A percentile compares a stretch with the other conserved stretches of the same genome.
Evolutionary conservation across 1,139 yeast genomes (phyloP).

Genomic region (Yamadazyma conglobata): DNA sequence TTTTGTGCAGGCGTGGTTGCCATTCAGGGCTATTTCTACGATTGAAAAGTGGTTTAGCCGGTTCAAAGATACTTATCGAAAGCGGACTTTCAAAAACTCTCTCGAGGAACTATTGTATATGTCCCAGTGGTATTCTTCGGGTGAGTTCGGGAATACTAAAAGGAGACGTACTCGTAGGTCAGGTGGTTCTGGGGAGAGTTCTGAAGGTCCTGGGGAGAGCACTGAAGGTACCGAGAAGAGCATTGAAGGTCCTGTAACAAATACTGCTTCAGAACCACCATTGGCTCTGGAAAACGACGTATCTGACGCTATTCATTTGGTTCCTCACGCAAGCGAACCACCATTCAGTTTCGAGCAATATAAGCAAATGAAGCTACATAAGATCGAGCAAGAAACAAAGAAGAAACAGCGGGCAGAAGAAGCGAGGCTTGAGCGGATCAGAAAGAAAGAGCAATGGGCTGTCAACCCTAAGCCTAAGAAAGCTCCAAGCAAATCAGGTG

Average conservation of each 20-base stretch:
- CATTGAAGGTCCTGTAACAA: too few relatives aligned
- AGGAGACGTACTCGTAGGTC: conserved; percentile 5
- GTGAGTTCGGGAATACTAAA: conserved; percentile 17
- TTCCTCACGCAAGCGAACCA: too few relatives aligned
- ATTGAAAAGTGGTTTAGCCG: conserved; percentile 20
- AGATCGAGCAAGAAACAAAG: conserved; percentile 7
- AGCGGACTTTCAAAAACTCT: conserved; percentile 23
- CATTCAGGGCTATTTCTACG: conserved; percentile 8
- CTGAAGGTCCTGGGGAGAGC: too few relatives aligned
- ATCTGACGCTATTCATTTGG: too few relatives aligned
- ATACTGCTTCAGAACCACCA: too few relatives aligned
- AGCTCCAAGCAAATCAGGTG: background rate
- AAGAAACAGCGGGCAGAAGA: conserved; percentile 11
- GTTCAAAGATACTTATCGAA: conserved; percentile 22
- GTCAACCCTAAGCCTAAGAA: conserved; percentile 1
- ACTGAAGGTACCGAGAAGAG: too few relatives aligned
- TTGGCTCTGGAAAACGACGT: too few relatives aligned
- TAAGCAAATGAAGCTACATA: too few relatives aligned
- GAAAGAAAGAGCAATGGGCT: too few relatives aligned
- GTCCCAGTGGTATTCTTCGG: conserved; percentile 33
- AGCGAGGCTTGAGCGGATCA: too few relatives aligned
- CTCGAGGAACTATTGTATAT: conserved; percentile 35
- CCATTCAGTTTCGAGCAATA: too few relatives aligned
- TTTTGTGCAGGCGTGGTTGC: conserved; percentile 15
- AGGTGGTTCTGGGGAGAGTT: too few relatives aligned